Evolutionary conservation across 352 stramenopile species (phyloP).

Genomic region (Aphanomyces cochlioides): DNA sequence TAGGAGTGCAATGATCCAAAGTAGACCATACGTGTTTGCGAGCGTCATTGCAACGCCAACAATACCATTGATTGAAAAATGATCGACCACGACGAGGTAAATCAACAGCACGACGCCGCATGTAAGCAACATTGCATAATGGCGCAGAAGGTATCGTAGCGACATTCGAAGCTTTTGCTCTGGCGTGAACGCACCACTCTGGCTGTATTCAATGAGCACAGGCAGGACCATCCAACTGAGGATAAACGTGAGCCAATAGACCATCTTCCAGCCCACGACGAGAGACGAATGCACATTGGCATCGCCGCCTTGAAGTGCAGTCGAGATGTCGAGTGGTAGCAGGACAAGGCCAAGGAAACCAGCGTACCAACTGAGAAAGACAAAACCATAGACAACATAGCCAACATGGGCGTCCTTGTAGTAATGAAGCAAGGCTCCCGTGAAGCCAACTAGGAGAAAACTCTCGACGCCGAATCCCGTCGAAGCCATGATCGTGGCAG

Average conservation of each 20-base stretch:
- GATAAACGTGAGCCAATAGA: slow-evolving; percentile 67
- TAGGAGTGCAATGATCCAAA: slow-evolving; percentile 57
- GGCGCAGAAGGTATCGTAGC: slow-evolving; percentile 44
- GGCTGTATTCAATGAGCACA: slow-evolving; percentile 55
- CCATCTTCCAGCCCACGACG: slow-evolving; percentile 44
- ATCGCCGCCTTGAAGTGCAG: neutral
- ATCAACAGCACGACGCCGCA: slow-evolving; percentile 35
- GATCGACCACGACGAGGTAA: slow-evolving; percentile 58
- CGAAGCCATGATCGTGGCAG: too few species aligned
- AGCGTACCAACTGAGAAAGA: slow-evolving; percentile 57
- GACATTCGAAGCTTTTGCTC: slow-evolving; percentile 41
- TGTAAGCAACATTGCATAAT: slow-evolving; percentile 51
- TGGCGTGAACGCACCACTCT: slow-evolving; percentile 58
- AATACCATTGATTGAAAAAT: slow-evolving; percentile 50
- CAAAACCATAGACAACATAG: slow-evolving; percentile 37
- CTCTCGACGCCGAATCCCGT: slow-evolving; percentile 32
- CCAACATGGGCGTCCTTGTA: slow-evolving; percentile 52
- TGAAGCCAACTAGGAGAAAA: slow-evolving; percentile 51
- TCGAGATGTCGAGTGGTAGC: slow-evolving; percentile 56
- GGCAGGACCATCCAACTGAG: slow-evolving; percentile 63
- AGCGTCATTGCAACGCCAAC: slow-evolving; percentile 54
- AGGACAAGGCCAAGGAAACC: slow-evolving; percentile 60
- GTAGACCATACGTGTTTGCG: slow-evolving; percentile 64
- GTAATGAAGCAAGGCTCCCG: slow-evolving; percentile 53
- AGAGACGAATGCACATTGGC: neutral